phyloP scores from a whole-genome alignment of 148 eudicot genomes.

The Mesembryanthemum crystallinum region DNA sequence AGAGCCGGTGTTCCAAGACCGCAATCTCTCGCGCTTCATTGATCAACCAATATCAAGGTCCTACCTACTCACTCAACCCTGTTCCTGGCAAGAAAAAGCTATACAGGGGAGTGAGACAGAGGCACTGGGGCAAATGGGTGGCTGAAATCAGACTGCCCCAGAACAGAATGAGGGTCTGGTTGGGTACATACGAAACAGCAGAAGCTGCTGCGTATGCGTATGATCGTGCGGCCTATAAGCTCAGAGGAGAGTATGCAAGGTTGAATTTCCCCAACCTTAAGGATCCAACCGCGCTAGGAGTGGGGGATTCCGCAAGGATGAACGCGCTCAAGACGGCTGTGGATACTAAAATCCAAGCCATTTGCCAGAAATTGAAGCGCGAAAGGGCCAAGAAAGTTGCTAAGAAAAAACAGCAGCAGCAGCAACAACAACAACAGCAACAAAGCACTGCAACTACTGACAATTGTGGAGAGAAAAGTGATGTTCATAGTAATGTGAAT shows the following conservation, averaged over 20 bases:
- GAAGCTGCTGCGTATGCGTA: conserved; percentile 98
- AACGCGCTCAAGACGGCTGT: conserved; percentile 57
- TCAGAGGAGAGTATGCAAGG: conserved; percentile 83
- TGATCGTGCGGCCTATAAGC: conserved; percentile 89
- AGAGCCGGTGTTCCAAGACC: conserved; percentile 36
- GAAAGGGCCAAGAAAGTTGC: conserved; percentile 48
- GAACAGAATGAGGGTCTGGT: conserved; percentile 89
- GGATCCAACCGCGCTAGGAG: conserved; percentile 48
- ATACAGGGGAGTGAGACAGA: conserved; percentile 93
- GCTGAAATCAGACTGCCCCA: conserved; percentile 95
- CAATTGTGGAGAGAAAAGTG: background rate
- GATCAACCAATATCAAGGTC: conserved; percentile 19
- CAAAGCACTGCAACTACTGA: background rate
- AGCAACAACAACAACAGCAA: background rate
- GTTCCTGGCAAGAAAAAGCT: conserved; percentile 57
- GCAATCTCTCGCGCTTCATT: conserved; percentile 16
- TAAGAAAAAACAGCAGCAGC: conserved; percentile 35
- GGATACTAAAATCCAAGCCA: conserved; percentile 77
- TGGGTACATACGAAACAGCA: conserved; percentile 84
- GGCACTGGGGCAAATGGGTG: conserved; percentile 99
- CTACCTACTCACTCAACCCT: conserved; percentile 5
- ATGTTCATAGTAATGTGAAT: background rate
- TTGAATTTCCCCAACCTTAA: conserved; percentile 70
- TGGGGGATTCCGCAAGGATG: conserved; percentile 49
- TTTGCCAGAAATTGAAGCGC: conserved; percentile 59